Conservation (phyloP, 208 protist genomes). For the Naegleria lovaniensis region DNA sequence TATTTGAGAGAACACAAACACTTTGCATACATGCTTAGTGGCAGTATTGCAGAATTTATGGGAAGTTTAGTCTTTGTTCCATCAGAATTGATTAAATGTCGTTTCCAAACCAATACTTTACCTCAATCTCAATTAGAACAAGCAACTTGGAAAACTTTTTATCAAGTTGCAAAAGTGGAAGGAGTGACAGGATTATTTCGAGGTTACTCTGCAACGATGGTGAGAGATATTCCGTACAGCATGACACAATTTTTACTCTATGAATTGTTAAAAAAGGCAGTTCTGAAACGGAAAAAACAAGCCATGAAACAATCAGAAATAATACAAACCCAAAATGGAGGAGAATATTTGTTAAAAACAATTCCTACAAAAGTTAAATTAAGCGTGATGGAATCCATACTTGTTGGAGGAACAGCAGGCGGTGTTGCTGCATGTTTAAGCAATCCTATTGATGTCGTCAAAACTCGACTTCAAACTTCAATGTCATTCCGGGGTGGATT, state of each 20-base stretch:
- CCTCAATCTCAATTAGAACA: background rate
- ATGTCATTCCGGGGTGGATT: background rate
- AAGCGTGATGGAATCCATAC: background rate
- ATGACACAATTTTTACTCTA: slow-evolving; percentile 14
- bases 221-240: slow-evolving; percentile 18
- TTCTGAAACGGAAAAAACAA: background rate
- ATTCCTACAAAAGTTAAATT: background rate
- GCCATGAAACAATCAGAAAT: background rate
- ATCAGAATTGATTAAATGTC: background rate
- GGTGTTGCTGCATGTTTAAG: background rate
- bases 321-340: too few relatives aligned
- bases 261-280: background rate
- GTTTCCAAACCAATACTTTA: background rate
- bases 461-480: slow-evolving; percentile 24
- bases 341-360: background rate
- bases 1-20: background rate
- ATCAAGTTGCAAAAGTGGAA: background rate
- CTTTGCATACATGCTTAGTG: background rate
- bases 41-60: background rate
- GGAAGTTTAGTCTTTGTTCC: background rate
- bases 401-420: background rate
- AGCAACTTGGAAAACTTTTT: background rate
- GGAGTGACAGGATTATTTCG: background rate
- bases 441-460: slow-evolving; percentile 9
- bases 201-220: slow-evolving; percentile 17